Percentiles rank a stretch among this genome's conserved stretches.
Evolutionary conservation across 768 basidiomycete species (phyloP).

Genomic region (Asterophora parasitica): DNA sequence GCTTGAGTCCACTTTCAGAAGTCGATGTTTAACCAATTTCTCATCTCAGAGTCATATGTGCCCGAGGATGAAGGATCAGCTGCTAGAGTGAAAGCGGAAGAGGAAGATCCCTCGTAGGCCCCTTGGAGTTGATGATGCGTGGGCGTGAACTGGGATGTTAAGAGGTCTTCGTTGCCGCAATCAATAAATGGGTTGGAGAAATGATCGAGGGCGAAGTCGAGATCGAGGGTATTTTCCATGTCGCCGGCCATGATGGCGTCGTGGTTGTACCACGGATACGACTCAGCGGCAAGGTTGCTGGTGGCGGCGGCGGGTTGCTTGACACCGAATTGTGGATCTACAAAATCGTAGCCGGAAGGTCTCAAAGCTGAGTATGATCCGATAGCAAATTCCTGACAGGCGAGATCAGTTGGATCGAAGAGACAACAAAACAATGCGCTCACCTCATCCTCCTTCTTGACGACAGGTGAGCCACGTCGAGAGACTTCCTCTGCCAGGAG

Average conservation of each 20-base stretch:
- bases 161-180: neutral
- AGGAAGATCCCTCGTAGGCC: neutral
- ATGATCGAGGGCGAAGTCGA: neutral
- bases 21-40: slow-evolving; percentile 16
- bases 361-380: slow-evolving; percentile 2
- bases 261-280: slow-evolving; percentile 5
- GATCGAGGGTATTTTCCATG: neutral
- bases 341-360: slow-evolving; percentile 7
- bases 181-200: slow-evolving; percentile 1
- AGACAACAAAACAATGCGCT: neutral
- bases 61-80: neutral
- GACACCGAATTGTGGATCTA: slow-evolving; percentile 16
- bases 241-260: neutral
- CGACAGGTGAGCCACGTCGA: slow-evolving; percentile 23
- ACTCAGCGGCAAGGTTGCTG: neutral
- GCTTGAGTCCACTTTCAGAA: neutral
- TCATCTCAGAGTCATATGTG: slow-evolving; percentile 8
- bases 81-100: neutral
- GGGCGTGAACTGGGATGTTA: neutral
- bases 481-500: slow-evolving; percentile 33
- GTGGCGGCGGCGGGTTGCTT: neutral
- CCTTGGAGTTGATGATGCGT: neutral
- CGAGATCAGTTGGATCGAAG: neutral
- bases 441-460: slow-evolving; percentile 4
- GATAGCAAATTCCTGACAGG: neutral